Evolutionary conservation across 108 stramenopile genomes (phyloP).

Genomic region (Cyclotella choctawhatcheeana): DNA sequence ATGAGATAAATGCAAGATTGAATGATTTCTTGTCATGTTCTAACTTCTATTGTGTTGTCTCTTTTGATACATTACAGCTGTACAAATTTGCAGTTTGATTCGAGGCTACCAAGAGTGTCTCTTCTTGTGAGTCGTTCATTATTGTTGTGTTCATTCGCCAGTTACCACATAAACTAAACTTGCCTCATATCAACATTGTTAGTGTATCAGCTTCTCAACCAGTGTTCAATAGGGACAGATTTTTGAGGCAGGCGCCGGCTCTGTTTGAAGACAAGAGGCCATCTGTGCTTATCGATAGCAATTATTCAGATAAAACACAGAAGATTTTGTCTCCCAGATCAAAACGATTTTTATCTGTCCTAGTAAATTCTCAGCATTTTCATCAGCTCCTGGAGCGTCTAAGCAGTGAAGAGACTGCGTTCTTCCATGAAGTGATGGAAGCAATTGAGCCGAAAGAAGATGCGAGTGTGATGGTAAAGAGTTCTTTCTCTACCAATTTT

Average conservation of each 20-base stretch:
- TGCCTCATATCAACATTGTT: neutral
- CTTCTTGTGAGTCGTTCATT: constrained; percentile 36
- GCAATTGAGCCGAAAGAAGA: constrained; percentile 52
- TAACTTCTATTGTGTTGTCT: neutral
- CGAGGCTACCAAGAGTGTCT: constrained; percentile 87
- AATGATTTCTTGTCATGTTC: neutral
- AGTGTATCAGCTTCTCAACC: constrained; percentile 69
- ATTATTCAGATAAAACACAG: constrained; percentile 19
- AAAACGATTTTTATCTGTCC: constrained; percentile 76
- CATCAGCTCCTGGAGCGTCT: constrained; percentile 77
- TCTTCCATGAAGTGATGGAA: constrained; percentile 88
- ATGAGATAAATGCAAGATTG: neutral
- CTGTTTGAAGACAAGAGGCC: constrained; percentile 72
- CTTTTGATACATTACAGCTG: constrained; percentile 23
- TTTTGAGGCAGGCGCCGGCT: constrained; percentile 79
- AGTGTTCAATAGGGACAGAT: constrained; percentile 86
- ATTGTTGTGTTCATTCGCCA: neutral
- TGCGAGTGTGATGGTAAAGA: constrained; percentile 22
- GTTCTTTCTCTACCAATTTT: constrained; percentile 33
- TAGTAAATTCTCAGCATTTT: constrained; percentile 88
- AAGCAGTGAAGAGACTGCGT: constrained; percentile 59
- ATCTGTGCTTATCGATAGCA: constrained; percentile 31
- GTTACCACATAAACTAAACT: neutral
- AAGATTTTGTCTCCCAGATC: constrained; percentile 73
- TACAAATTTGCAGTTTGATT: constrained; percentile 81